phyloP scores from a whole-genome alignment of 1,284 basidiomycete genomes.

The Tilletia setariae region DNA sequence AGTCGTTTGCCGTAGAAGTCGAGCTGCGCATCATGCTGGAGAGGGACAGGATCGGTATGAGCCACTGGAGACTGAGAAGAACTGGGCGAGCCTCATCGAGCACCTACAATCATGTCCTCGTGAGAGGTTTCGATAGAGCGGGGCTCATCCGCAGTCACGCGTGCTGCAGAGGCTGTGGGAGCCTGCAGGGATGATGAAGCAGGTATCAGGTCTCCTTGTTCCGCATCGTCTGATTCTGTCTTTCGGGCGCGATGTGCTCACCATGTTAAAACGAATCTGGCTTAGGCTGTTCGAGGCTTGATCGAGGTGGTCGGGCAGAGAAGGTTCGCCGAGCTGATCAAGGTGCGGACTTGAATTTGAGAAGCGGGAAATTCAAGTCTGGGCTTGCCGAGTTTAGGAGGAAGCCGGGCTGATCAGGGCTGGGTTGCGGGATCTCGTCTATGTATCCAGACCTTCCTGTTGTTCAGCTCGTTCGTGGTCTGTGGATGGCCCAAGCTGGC shows the following conservation, averaged over 20 bases:
- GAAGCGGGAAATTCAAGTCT: no score
- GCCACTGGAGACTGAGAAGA: no score
- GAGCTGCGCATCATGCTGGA: conserved; percentile 83
- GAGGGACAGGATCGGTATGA: not conserved
- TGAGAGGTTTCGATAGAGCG: conserved; percentile 48
- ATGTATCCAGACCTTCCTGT: no score
- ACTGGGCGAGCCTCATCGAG: not conserved
- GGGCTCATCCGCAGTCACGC: conserved; percentile 10
- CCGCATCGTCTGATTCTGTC: not conserved
- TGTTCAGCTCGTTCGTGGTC: no score
- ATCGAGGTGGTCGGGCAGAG: no score
- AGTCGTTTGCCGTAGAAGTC: conserved; percentile 96
- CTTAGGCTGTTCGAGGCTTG: not conserved
- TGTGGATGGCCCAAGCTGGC: conserved; percentile 6
- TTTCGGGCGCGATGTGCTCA: not conserved
- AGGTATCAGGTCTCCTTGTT: no score
- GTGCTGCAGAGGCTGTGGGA: conserved; percentile 13
- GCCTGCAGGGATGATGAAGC: conserved; percentile 11
- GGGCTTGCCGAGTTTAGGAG: no score
- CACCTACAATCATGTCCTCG: conserved; percentile 50
- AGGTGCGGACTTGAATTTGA: no score
- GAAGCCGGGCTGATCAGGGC: no score
- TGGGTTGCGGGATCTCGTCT: no score
- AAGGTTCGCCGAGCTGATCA: no score
- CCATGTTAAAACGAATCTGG: not conserved